A percentile compares a stretch with the other conserved stretches of the same genome.
phyloP scores from a whole-genome alignment of 495 filamentous ascomycete genomes.

The Darksidea phi region DNA sequence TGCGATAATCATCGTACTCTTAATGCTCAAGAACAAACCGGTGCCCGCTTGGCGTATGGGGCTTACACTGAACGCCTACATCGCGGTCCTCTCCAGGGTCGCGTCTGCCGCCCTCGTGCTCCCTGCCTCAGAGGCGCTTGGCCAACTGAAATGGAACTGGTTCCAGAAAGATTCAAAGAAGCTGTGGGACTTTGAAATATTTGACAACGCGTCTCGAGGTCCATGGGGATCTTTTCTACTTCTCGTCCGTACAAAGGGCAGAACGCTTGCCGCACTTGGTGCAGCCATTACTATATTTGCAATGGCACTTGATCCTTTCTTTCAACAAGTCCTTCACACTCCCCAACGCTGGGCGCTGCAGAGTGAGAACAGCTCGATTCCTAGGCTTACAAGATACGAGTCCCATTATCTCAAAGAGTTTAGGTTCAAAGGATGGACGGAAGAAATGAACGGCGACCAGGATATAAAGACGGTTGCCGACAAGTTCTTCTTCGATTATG shows the following conservation, averaged over 20 bases:
- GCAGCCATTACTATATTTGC: constrained; percentile 6
- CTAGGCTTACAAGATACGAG: background rate
- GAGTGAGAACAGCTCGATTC: background rate
- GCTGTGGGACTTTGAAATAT: constrained; percentile 21
- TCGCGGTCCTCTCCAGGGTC: constrained; percentile 18
- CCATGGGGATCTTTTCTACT: constrained; percentile 21
- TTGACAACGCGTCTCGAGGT: constrained; percentile 11
- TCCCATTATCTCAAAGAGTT: background rate
- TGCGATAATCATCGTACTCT: constrained; percentile 15
- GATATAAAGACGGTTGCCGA: background rate
- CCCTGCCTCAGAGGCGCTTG: constrained; percentile 15
- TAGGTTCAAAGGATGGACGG: background rate
- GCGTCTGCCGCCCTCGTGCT: constrained; percentile 12
- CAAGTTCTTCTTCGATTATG: background rate
- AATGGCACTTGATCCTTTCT: constrained; percentile 12
- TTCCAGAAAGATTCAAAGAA: constrained; percentile 13
- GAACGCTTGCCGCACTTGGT: constrained; percentile 2
- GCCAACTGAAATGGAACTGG: constrained; percentile 27
- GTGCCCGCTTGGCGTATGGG: constrained; percentile 8
- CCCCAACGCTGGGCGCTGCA: background rate
- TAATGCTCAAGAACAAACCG: constrained; percentile 6
- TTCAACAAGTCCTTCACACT: constrained; percentile 14
- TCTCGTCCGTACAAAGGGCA: constrained; percentile 2
- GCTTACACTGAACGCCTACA: constrained; percentile 22
- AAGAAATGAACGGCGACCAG: background rate